A percentile compares a stretch with the other conserved stretches of the same genome.
Conservation (phyloP, 2,329 filamentous ascomycete species). For the Ophiocordyceps unilateralis region DNA sequence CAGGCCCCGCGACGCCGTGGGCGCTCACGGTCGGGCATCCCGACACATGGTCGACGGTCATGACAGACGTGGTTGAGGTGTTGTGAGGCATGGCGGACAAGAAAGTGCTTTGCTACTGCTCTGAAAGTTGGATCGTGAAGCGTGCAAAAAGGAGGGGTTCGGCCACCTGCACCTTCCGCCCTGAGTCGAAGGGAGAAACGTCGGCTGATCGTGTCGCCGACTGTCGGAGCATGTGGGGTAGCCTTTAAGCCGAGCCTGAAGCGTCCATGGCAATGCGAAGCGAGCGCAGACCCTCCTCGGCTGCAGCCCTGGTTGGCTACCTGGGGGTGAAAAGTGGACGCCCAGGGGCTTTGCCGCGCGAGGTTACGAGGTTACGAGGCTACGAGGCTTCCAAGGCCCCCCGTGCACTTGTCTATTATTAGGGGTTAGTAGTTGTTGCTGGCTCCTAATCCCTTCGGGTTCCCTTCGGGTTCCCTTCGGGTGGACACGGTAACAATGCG, state of each 20-base stretch:
- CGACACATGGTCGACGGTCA: constrained; percentile 18
- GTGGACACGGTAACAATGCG: too few relatives aligned
- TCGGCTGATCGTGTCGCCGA: background rate
- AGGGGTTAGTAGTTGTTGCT: too few relatives aligned
- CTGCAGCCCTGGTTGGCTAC: background rate
- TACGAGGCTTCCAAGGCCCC: too few relatives aligned
- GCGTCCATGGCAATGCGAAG: background rate
- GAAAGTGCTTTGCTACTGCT: background rate
- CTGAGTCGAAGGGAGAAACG: background rate
- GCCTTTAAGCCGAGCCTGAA: background rate
- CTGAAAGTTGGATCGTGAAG: background rate
- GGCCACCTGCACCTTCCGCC: background rate
- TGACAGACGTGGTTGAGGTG: constrained; percentile 7
- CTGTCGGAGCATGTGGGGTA: background rate
- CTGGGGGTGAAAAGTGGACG: background rate
- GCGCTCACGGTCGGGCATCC: constrained; percentile 7
- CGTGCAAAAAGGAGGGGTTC: constrained; percentile 2
- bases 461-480: too few relatives aligned
- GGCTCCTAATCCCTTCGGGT: too few relatives aligned
- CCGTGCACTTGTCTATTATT: too few relatives aligned
- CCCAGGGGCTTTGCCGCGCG: background rate
- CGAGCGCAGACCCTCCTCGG: background rate
- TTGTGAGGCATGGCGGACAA: background rate
- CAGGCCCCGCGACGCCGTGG: constrained; percentile 8
- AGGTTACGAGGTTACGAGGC: background rate